phyloP scores from a whole-genome alignment of 768 basidiomycete species.

The Boletus tylopilopsis region DNA sequence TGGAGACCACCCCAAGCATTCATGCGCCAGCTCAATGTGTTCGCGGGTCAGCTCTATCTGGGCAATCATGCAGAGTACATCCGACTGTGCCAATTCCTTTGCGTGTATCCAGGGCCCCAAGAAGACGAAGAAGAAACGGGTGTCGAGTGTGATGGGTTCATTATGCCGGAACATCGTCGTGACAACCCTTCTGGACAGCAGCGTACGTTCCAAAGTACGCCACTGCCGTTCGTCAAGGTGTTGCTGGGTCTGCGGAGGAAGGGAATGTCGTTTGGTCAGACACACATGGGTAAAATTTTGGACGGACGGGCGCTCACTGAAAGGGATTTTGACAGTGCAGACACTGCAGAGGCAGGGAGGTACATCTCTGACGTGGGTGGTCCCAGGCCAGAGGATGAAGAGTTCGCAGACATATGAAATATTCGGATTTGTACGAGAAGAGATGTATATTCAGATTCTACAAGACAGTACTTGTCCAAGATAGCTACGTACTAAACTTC shows the following conservation, averaged over 20 bases:
- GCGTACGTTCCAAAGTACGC: slow-evolving; percentile 2
- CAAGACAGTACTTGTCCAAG: too few species aligned
- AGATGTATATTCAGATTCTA: too few species aligned
- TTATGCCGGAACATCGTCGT: slow-evolving; percentile 6
- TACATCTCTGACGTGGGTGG: too few species aligned
- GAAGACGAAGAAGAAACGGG: slow-evolving; percentile 43
- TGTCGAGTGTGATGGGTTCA: slow-evolving; percentile 18
- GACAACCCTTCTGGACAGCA: not conserved
- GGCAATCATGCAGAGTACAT: slow-evolving; percentile 31
- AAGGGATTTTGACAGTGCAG: slow-evolving; percentile 22
- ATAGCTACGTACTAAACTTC: too few species aligned
- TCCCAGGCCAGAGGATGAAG: too few species aligned
- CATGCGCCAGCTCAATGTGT: slow-evolving; percentile 38
- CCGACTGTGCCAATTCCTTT: slow-evolving; percentile 34
- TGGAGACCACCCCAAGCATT: slow-evolving; percentile 13
- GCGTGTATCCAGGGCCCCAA: slow-evolving; percentile 38
- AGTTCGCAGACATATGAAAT: too few species aligned
- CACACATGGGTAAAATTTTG: slow-evolving; percentile 41
- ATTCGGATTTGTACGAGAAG: too few species aligned
- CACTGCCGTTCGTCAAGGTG: slow-evolving; percentile 24
- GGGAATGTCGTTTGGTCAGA: slow-evolving; percentile 33
- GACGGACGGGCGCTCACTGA: slow-evolving; percentile 22
- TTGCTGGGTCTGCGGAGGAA: slow-evolving; percentile 38
- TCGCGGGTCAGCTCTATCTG: slow-evolving; percentile 44
- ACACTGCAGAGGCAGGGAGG: too few species aligned